Conservation (phyloP, 257 asterid species). For the Eucommia ulmoides region DNA sequence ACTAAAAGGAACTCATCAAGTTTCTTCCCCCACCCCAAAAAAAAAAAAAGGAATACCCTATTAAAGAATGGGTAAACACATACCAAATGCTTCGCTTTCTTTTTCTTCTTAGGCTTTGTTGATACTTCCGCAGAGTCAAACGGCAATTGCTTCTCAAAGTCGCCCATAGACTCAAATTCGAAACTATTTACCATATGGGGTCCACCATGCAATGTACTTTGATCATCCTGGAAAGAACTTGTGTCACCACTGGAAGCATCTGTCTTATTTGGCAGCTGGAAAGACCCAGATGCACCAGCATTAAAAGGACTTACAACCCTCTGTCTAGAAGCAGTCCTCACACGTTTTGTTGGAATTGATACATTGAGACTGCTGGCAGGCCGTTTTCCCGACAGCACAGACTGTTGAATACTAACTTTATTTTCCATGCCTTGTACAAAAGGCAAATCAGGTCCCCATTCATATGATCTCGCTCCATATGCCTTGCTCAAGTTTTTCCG, state of each 20-base stretch:
- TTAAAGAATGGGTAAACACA: slow-evolving; percentile 5
- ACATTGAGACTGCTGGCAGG: slow-evolving; percentile 68
- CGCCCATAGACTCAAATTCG: slow-evolving; percentile 71
- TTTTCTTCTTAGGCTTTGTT: slow-evolving; percentile 70
- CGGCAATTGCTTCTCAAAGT: slow-evolving; percentile 57
- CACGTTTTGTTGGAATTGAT: slow-evolving; percentile 84
- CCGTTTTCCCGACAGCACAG: slow-evolving; percentile 43
- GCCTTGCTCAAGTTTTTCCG: slow-evolving; percentile 42
- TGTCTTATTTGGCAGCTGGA: slow-evolving; percentile 59
- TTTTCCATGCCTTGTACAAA: slow-evolving; percentile 44
- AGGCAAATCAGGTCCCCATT: slow-evolving; percentile 38
- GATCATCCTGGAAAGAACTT: slow-evolving; percentile 90
- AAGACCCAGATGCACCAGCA: slow-evolving; percentile 62
- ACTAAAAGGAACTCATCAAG: not conserved
- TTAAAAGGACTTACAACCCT: slow-evolving; percentile 66
- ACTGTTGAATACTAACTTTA: slow-evolving; percentile 41
- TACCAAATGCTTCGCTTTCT: slow-evolving; percentile 76
- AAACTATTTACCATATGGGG: slow-evolving; percentile 37
- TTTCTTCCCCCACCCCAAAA: not conserved
- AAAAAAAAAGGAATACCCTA: no score
- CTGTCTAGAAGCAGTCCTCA: slow-evolving; percentile 73
- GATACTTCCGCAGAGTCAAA: slow-evolving; percentile 61
- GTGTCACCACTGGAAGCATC: slow-evolving; percentile 97
- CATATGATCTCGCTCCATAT: slow-evolving; percentile 44
- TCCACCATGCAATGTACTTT: slow-evolving; percentile 62